phyloP scores from a whole-genome alignment of 2,329 filamentous ascomycete species.

The Pseudogymnoascus sp. region DNA sequence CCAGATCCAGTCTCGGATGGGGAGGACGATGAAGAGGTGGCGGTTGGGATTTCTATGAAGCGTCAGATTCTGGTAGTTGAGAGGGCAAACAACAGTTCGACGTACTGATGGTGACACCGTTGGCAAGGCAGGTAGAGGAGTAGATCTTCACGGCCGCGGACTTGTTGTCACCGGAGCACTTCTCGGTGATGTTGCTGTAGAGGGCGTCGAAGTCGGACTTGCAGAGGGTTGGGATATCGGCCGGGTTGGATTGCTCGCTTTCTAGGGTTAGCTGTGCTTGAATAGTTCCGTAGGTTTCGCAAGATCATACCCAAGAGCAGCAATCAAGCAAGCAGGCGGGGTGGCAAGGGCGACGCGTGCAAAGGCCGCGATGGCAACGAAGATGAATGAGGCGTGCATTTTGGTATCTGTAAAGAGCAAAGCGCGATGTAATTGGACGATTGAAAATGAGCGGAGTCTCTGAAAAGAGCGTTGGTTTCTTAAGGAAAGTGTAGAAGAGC shows the following conservation, averaged over 20 bases:
- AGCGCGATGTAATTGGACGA: slow-evolving; percentile 1
- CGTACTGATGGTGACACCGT: slow-evolving; percentile 19
- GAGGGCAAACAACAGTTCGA: neutral
- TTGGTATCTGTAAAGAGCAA: slow-evolving; percentile 11
- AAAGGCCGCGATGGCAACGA: slow-evolving; percentile 19
- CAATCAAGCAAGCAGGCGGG: slow-evolving; percentile 25
- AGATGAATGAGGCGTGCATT: slow-evolving; percentile 21
- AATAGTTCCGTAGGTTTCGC: neutral
- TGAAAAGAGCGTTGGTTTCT: neutral
- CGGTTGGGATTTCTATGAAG: slow-evolving; percentile 15
- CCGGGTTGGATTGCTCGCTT: slow-evolving; percentile 19
- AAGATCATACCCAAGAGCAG: slow-evolving; percentile 18
- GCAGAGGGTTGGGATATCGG: slow-evolving; percentile 19
- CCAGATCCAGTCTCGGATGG: slow-evolving; percentile 16
- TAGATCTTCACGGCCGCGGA: slow-evolving; percentile 17
- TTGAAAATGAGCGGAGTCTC: slow-evolving; percentile 1
- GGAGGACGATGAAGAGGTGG: slow-evolving; percentile 13
- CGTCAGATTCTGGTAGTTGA: neutral
- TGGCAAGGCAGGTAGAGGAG: slow-evolving; percentile 18
- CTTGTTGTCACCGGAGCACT: slow-evolving; percentile 32
- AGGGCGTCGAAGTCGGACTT: slow-evolving; percentile 36
- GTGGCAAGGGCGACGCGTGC: slow-evolving; percentile 18
- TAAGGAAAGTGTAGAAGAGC: slow-evolving; percentile 10
- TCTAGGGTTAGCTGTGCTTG: neutral
- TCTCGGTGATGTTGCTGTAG: slow-evolving; percentile 37